Conservation (phyloP, 2,329 filamentous ascomycete species). For the Ophiostoma sp. region DNA sequence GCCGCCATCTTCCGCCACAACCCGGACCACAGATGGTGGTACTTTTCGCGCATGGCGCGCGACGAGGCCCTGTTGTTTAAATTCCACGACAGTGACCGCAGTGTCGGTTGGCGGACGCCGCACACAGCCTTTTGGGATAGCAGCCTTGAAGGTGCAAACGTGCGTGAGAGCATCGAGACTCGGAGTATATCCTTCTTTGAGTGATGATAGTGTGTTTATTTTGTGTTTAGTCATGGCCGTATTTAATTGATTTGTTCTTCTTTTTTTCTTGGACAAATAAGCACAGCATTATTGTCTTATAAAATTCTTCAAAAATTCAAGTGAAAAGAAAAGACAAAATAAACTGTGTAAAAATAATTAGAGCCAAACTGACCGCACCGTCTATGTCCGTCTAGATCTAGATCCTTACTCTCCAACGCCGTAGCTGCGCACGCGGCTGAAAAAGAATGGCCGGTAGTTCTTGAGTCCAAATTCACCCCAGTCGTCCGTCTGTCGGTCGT, state of each 20-base stretch:
- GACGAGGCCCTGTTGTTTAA: constrained; percentile 37
- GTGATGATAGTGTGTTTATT: not conserved
- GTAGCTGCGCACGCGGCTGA: constrained; percentile 66
- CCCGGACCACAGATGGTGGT: constrained; percentile 8
- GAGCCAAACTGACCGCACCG: not conserved
- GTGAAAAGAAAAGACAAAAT: not conserved
- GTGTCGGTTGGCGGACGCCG: constrained; percentile 12
- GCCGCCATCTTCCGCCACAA: constrained; percentile 17
- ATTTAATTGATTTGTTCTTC: not conserved
- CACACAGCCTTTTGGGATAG: constrained; percentile 13
- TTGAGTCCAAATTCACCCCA: constrained; percentile 75
- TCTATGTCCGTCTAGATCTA: not conserved
- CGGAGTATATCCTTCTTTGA: constrained; percentile 12
- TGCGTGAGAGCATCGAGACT: constrained; percentile 17
- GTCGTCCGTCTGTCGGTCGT: constrained; percentile 86
- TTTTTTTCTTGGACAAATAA: no score
- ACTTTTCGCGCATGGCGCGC: constrained; percentile 11
- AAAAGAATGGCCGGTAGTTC: constrained; percentile 66
- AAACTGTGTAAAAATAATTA: not conserved
- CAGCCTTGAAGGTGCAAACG: not conserved
- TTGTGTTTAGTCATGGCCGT: no score
- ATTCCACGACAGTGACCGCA: constrained; percentile 17
- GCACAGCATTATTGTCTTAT: not conserved
- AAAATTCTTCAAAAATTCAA: not conserved
- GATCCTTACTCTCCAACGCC: constrained; percentile 27